phyloP scores from a whole-genome alignment of 2,329 filamentous ascomycete species.

The Hypoxylon sp. region DNA sequence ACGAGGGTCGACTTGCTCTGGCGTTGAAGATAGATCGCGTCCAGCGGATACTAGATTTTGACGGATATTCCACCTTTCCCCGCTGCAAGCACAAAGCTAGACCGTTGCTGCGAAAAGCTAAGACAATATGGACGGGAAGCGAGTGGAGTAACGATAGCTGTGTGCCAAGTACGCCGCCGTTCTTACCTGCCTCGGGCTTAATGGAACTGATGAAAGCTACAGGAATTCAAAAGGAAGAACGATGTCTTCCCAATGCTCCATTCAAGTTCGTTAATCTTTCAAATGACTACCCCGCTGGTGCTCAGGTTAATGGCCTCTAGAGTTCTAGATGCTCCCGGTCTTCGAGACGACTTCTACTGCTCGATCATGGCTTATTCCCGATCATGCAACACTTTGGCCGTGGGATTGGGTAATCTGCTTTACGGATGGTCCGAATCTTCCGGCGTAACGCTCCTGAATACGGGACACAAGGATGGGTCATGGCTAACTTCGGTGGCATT shows the following conservation, averaged over 20 bases:
- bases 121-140: slow-evolving; percentile 58
- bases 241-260: slow-evolving; percentile 75
- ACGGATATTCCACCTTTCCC: slow-evolving; percentile 48
- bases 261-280: slow-evolving; percentile 72
- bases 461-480: slow-evolving; percentile 60
- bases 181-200: not conserved
- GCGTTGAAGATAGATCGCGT: slow-evolving; percentile 84
- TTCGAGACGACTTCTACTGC: slow-evolving; percentile 98
- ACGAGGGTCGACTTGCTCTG: slow-evolving; percentile 80
- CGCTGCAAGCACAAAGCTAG: slow-evolving; percentile 48
- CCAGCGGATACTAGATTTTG: slow-evolving; percentile 73
- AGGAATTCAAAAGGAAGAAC: slow-evolving; percentile 49
- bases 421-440: slow-evolving; percentile 89
- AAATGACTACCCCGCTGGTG: not conserved
- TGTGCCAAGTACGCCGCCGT: slow-evolving; percentile 39
- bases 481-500: slow-evolving; percentile 90
- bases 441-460: slow-evolving; percentile 71
- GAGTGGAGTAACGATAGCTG: slow-evolving; percentile 54
- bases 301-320: slow-evolving; percentile 58
- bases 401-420: slow-evolving; percentile 82
- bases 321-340: slow-evolving; percentile 86
- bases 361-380: slow-evolving; percentile 88
- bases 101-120: slow-evolving; percentile 47
- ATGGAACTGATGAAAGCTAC: slow-evolving; percentile 24
- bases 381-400: slow-evolving; percentile 80